phyloP scores from a whole-genome alignment of 2,329 filamentous ascomycete genomes.

The Penicillium frequentans region DNA sequence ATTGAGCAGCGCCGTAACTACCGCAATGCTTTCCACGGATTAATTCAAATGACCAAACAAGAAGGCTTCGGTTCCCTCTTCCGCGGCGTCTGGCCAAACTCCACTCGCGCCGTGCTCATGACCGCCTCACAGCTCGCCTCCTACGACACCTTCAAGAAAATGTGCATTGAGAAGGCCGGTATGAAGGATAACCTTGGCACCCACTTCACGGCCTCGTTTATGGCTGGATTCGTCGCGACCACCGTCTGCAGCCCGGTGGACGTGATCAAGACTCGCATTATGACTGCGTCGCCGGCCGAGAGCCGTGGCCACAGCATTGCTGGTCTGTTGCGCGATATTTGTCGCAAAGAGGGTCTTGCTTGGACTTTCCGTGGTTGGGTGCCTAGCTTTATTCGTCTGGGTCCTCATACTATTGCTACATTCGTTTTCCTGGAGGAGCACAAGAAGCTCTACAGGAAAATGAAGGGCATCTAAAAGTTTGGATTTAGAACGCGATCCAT shows the following conservation, averaged over 20 bases:
- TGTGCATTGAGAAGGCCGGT: slow-evolving; percentile 52
- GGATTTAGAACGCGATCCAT: background rate
- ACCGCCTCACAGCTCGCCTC: slow-evolving; percentile 63
- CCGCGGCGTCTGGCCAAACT: slow-evolving; percentile 69
- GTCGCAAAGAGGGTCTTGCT: slow-evolving; percentile 56
- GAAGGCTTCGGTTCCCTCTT: slow-evolving; percentile 78
- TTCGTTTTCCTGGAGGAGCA: slow-evolving; percentile 69
- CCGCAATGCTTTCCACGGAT: slow-evolving; percentile 80
- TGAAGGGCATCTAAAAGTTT: slow-evolving; percentile 44
- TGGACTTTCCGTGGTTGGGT: slow-evolving; percentile 70
- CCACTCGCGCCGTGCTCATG: slow-evolving; percentile 64
- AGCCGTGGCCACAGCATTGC: slow-evolving; percentile 47
- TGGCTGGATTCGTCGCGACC: slow-evolving; percentile 66
- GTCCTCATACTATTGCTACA: slow-evolving; percentile 66
- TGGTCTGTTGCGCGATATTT: slow-evolving; percentile 54
- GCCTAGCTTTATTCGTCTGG: slow-evolving; percentile 65
- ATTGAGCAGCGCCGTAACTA: slow-evolving; percentile 77
- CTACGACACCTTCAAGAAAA: slow-evolving; percentile 64
- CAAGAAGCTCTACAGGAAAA: slow-evolving; percentile 59
- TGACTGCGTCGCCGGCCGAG: slow-evolving; percentile 53
- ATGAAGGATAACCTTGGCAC: slow-evolving; percentile 59
- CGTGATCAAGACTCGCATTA: slow-evolving; percentile 66
- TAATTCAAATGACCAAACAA: slow-evolving; percentile 80
- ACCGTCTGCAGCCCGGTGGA: slow-evolving; percentile 68
- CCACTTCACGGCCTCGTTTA: slow-evolving; percentile 62